Percentiles rank a stretch among this genome's conserved stretches.
Evolutionary conservation across 2,329 filamentous ascomycete species (phyloP).

Genomic region (Colletotrichum nymphaeae): DNA sequence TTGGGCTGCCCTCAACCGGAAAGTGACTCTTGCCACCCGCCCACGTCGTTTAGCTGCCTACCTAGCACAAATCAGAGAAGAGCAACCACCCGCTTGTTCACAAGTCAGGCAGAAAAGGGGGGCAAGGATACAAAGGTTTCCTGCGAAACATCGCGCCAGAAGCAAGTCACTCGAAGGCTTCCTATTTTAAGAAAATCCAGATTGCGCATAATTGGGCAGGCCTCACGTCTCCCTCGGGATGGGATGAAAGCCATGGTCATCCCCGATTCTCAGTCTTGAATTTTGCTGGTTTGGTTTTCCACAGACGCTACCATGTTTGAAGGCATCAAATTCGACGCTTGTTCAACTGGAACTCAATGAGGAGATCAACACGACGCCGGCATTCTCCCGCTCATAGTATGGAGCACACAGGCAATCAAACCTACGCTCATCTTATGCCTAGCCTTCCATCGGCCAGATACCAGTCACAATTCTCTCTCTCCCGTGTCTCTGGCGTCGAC

Average conservation of each 20-base stretch:
- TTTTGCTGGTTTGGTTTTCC: slow-evolving; percentile 10
- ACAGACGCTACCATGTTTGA: background rate
- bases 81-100: background rate
- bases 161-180: slow-evolving; percentile 5
- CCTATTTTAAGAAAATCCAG: slow-evolving; percentile 19
- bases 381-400: background rate
- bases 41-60: background rate
- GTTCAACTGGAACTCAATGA: slow-evolving; percentile 8
- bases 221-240: slow-evolving; percentile 13
- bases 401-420: background rate
- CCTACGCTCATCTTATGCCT: background rate
- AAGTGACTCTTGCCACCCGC: background rate
- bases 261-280: slow-evolving; percentile 17
- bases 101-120: background rate
- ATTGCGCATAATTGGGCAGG: slow-evolving; percentile 19
- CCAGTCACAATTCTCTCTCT: background rate
- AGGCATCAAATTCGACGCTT: slow-evolving; percentile 1
- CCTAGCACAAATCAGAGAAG: background rate
- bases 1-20: background rate
- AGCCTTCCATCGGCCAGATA: background rate
- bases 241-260: slow-evolving; percentile 30
- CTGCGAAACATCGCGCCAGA: background rate
- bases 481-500: background rate
- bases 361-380: background rate
- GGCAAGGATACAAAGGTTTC: background rate